A percentile compares a stretch with the other conserved stretches of the same genome.
These are phyloP conservation scores for Meyerozyma athensensis DNA, from an alignment of 1,139 yeast species.

Conservation along the genomic window DNA sequence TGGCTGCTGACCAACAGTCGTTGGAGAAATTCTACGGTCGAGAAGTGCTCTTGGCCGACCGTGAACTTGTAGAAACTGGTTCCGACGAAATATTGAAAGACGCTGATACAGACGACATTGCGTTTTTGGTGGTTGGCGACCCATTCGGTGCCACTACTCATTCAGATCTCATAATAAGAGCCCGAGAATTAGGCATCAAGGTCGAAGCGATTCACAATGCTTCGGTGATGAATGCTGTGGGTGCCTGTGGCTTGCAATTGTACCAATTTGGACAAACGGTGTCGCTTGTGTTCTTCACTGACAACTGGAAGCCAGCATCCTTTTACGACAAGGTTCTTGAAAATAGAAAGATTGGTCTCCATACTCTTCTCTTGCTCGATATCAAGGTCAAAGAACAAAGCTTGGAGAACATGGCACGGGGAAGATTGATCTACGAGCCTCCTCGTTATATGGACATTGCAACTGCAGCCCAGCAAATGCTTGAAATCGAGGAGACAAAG, in stretches of 20 bases:
- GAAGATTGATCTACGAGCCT: conserved; percentile 88
- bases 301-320: conserved; percentile 92
- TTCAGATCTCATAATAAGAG: conserved; percentile 87
- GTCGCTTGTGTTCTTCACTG: conserved; percentile 92
- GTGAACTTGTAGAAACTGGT: conserved; percentile 90
- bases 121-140: conserved; percentile 94
- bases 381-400: conserved; percentile 97
- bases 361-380: conserved; percentile 81
- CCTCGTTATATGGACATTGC: conserved; percentile 94
- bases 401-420: conserved; percentile 90
- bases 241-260: conserved; percentile 93
- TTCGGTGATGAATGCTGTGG: conserved; percentile 96
- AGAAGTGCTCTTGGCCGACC: conserved; percentile 81
- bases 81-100: conserved; percentile 75
- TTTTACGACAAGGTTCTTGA: conserved; percentile 88
- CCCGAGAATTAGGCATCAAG: conserved; percentile 73
- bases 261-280: conserved; percentile 97
- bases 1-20: conserved; percentile 76
- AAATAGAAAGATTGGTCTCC: conserved; percentile 84
- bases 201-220: conserved; percentile 92
- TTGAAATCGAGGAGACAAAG: conserved; percentile 80
- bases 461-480: conserved; percentile 81
- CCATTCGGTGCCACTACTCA: conserved; percentile 98
- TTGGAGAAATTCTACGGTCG: conserved; percentile 82
- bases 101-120: conserved; percentile 79